These are phyloP conservation scores for Sarocladium strictum DNA, from an alignment of 2,329 filamentous ascomycete species.

Conservation along the genomic window DNA sequence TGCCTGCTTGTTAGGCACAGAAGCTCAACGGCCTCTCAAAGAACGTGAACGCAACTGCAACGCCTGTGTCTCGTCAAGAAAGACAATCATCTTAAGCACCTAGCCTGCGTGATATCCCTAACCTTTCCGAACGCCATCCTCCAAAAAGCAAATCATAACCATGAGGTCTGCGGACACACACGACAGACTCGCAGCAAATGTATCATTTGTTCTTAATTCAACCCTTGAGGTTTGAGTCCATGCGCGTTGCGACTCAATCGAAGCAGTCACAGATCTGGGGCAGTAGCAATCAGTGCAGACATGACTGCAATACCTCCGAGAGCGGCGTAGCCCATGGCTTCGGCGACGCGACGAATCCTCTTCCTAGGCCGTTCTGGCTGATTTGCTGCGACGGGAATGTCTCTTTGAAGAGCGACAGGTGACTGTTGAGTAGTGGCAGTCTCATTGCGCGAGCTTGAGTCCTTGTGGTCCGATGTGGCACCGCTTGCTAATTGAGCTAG, in stretches of 20 bases:
- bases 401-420: neutral
- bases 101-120: neutral
- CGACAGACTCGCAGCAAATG: no score
- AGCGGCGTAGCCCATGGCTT: constrained; percentile 29
- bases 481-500: neutral
- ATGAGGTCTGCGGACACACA: no score
- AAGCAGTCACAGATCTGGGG: constrained; percentile 20
- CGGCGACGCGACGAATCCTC: constrained; percentile 27
- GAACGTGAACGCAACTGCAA: no score
- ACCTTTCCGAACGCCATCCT: constrained; percentile 4
- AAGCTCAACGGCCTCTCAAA: no score
- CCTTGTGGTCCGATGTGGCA: neutral
- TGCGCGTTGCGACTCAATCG: neutral
- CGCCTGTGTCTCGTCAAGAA: no score
- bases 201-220: no score
- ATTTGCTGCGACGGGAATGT: neutral
- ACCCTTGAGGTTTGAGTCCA: no score
- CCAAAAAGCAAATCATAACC: neutral
- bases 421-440: neutral
- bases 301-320: constrained; percentile 33
- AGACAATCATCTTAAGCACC: neutral
- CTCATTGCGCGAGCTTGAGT: neutral
- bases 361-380: constrained; percentile 19
- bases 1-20: no score
- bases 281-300: constrained; percentile 33